Evolutionary conservation across 108 stramenopile genomes (phyloP), one percentile per base, ranked within the genome.

Genomic region (Pseudonitzschia delicatissima): DNA sequence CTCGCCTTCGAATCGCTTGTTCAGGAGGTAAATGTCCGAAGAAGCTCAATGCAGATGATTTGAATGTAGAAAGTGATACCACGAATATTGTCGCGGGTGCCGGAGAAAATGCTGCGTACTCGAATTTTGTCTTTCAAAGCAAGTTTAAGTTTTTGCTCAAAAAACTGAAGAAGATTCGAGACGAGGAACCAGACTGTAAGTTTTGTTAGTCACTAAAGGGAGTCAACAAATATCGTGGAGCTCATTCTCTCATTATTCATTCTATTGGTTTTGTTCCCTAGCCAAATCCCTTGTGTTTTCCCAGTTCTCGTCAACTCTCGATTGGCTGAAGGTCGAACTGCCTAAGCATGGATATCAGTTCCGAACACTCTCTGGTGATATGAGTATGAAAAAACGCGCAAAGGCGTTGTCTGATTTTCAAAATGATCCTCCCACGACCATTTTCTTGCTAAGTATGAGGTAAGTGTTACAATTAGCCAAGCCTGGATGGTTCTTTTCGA

Each of bases 391-490:
- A 5, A 64, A 68, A 36, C 53, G 81, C 21, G 69, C 74, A 1
- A 69, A 78, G 31, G 79, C 80, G 1, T 37, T 83, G 45, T 42
- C 51, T 35, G 80, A 79, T 57, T 87, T 83, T 55, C 71, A 72
- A 45, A 59, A 50, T 9, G 78, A 83, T 50, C 80, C 80, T 0
- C 73, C 74, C 8, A 79, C 78, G 17, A 80, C 80, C 29, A 71
- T 84, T 21, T 79, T 87, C 47, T 28, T 87, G 17, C 67, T 87
- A 48, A 73, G 62, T 40, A 72, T 79, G 66, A 69, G 80, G 76
- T 72, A 53, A 20, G 75, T 59, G 26, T n/a, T 5, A 44, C 12
- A 15, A 12, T 13, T 44, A 13, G 42, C 13, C 15, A 15, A 13
- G 42, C 42, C 17, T 53, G 11, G 20, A 36, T 34, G 51, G 15